Base-by-base conservation (phyloP, 1,284 basidiomycete species). In the Vanrija pseudolonga region DNA sequence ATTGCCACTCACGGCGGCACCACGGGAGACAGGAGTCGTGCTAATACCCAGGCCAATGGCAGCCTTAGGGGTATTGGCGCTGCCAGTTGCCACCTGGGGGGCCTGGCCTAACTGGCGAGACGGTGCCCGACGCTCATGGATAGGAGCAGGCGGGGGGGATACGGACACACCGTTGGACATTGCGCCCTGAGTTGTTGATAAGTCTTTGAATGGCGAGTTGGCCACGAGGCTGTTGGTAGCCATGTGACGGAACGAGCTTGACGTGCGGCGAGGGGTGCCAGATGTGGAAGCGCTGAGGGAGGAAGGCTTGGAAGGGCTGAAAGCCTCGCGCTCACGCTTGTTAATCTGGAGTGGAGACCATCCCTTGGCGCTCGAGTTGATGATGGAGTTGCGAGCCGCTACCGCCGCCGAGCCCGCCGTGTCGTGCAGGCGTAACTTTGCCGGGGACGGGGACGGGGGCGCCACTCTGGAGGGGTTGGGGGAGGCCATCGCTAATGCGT, bases 171-270 rank as follows among this genome's bases (percentile, higher is more conserved):
- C 64, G 59, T 68, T 64, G 65, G 24, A 54, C 55, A 28, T 43
- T 19, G 50, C 51, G 8, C 58, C 58, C 45, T 60, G 52, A 11
- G 52, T 46, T 20, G 71, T 71, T 14, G 60, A 59, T 0, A 70
- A 65, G 36, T 71, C 68, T 65, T 89, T 90, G 80, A 97, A 97
- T 8, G 89, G 89, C 11, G 89, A 93, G 65, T 91, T 91, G 45
- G 86, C 85, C 20, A 94, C 91, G 51, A 93, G 85, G 64, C 87
- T 85, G 73, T 88, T 90, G 59, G 80, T 86, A 60, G 83, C 82
- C 61, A 92, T 82, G 73, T 89, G 88, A 66, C 85, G 88, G 79
- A 88, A 93, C 66, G 87, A 89, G 48, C 84, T 86, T 18, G 87
- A 90, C 4, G 86, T 84, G 47, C 90, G 82, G 48, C 90, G 82